These are phyloP conservation scores for Gaeumannomyces tritici DNA, from an alignment of 2,329 filamentous ascomycete species.

Conservation along the genomic window DNA sequence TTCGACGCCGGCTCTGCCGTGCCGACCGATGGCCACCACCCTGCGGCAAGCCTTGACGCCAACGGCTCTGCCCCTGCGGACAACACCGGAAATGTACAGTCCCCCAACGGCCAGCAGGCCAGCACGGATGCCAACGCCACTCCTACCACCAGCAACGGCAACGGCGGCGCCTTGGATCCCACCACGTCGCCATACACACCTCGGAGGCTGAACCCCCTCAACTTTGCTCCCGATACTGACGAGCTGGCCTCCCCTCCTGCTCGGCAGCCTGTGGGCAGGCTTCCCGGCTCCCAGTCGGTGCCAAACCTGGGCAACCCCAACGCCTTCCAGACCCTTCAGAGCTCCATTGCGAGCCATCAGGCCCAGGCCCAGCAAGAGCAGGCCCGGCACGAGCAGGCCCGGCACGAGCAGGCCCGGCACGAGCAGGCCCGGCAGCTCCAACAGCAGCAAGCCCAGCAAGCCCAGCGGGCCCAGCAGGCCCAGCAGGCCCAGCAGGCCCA, in stretches of 20 bases:
- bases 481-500: not conserved
- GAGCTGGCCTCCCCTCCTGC: not conserved
- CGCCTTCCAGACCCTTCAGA: not conserved
- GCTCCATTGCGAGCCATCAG: not conserved
- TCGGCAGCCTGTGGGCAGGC: not conserved
- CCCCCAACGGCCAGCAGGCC: no score
- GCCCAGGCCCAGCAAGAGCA: not conserved
- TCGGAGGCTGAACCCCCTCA: no score
- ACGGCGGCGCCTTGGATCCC: not conserved
- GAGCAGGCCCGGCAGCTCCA: not conserved
- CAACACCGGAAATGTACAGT: no score
- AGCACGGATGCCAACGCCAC: no score
- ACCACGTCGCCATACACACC: not conserved
- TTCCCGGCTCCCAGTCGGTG: not conserved
- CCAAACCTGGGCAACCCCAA: not conserved
- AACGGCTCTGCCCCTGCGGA: no score
- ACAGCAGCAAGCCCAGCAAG: not conserved
- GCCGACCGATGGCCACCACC: no score
- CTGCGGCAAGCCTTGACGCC: no score
- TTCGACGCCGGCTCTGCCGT: no score
- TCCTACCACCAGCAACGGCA: no score
- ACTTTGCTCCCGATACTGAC: not conserved
- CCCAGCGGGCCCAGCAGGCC: not conserved
- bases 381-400: not conserved
- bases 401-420: not conserved